Evolutionary conservation across 441 rosid genomes (phyloP), one percentile per base, ranked within the genome.

Genomic region (Adansonia grandidieri): DNA sequence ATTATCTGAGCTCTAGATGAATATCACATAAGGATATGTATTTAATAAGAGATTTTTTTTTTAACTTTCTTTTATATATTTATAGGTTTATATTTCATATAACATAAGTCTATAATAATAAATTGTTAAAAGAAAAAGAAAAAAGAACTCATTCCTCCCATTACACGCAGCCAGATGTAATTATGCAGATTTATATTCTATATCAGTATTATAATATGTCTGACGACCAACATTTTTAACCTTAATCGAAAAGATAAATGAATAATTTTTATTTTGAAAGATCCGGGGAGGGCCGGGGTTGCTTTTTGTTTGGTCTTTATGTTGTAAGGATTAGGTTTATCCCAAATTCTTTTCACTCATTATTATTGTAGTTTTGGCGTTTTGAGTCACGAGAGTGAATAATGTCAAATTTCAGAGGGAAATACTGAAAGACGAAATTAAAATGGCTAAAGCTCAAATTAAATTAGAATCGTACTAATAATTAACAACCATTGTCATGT

Each of bases 351-450:
- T 28, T 5, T 9, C 48, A 32, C 22, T 15, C 8, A 64, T 32
- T 14, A 63, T 61, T 20, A 51, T 51, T 10, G 37, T 15, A 60
- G 32, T 60, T 22, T 60, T 64, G 69, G 69, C 2, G 20, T 64
- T 64, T 64, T 15, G 48, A 64, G 67, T 63, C 67, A 32, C 67
- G 44, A 32, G 11, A 37, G 48, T 15, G 47, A 37, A 64, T 64
- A 42, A 37, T 32, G 44, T 32, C 68, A 51, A 51, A 51, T 51
- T 37, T 4, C 42, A 37, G 42, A 37, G 42, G 42, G 3, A 37
- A 37, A 37, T 37, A 2, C 42, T 37, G 28, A 24, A 2, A 37
- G 42, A 2, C 42, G 42, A 37, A 37, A 37, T 24, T 24, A 37
- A 17, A 57, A 57, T 9, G 13, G 32, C 20, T 62, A 9, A 13